phyloP scores from a whole-genome alignment of 1,139 yeast species.

The Suhomyces bribrorum region DNA sequence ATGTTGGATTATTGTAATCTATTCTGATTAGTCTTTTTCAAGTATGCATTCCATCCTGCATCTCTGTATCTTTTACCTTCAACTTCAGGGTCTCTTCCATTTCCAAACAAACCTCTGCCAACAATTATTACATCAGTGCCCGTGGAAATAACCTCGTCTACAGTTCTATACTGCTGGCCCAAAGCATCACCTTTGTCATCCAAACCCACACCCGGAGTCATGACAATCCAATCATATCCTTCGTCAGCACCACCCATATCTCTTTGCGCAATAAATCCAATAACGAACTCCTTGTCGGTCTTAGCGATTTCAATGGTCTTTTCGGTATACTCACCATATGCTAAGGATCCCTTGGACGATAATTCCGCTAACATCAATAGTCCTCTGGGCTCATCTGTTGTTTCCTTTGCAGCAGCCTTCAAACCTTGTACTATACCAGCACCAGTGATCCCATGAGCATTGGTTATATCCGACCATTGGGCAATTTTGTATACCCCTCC shows the following conservation, averaged over 20 bases:
- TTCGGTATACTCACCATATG: slow-evolving; percentile 85
- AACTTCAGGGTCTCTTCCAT: slow-evolving; percentile 84
- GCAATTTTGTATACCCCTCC: slow-evolving; percentile 91
- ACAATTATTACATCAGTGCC: slow-evolving; percentile 96
- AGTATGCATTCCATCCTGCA: slow-evolving; percentile 94
- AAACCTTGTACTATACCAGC: slow-evolving; percentile 89
- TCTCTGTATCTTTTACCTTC: slow-evolving; percentile 88
- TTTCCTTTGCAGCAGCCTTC: slow-evolving; percentile 76
- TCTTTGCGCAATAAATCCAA: slow-evolving; percentile 94
- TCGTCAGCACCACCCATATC: slow-evolving; percentile 81
- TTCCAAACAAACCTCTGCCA: slow-evolving; percentile 95
- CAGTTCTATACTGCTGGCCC: slow-evolving; percentile 97
- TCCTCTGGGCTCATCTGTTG: slow-evolving; percentile 73
- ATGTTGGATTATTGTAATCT: too few relatives aligned
- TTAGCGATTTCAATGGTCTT: slow-evolving; percentile 90
- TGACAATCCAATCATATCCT: slow-evolving; percentile 89
- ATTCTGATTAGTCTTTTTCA: slow-evolving; percentile 35
- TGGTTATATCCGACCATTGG: slow-evolving; percentile 94
- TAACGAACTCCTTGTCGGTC: slow-evolving; percentile 81
- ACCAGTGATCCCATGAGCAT: slow-evolving; percentile 98
- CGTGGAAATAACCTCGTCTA: slow-evolving; percentile 72
- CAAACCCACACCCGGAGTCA: slow-evolving; percentile 98
- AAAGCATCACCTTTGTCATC: slow-evolving; percentile 96
- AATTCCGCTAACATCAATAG: slow-evolving; percentile 93
- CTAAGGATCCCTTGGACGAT: slow-evolving; percentile 89